phyloP scores from a whole-genome alignment of 208 protist genomes.

The Phytomonas francai region DNA sequence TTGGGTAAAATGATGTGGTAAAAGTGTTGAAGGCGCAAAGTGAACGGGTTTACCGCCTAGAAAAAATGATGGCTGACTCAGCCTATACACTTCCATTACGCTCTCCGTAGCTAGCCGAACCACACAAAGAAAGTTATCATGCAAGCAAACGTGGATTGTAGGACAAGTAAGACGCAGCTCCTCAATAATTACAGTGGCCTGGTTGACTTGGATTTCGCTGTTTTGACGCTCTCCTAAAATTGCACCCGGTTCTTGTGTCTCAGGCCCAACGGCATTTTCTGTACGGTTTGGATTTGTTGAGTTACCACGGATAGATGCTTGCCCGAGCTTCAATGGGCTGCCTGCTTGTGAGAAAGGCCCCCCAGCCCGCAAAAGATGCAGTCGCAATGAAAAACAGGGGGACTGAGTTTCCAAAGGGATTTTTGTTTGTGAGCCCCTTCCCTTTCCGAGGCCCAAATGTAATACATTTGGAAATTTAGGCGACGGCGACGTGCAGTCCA shows the following conservation, averaged over 20 bases:
- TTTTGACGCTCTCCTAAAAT: background rate
- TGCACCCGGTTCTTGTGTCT: background rate
- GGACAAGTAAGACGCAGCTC: conserved; percentile 25
- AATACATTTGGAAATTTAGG: conserved; percentile 30
- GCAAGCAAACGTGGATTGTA: conserved; percentile 30
- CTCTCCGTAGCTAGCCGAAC: conserved; percentile 23
- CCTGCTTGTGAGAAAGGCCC: background rate
- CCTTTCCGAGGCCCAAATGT: conserved; percentile 4
- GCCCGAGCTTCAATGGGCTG: background rate
- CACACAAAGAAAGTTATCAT: conserved; percentile 51
- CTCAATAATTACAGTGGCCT: conserved; percentile 20
- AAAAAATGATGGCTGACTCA: background rate
- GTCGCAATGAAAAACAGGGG: background rate
- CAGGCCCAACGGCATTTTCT: background rate
- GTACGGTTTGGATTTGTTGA: background rate
- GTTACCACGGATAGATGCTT: background rate
- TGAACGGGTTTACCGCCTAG: background rate
- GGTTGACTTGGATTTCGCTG: background rate
- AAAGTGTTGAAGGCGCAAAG: background rate
- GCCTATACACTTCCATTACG: conserved; percentile 11
- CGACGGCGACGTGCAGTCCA: conserved; percentile 53
- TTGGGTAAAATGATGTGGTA: background rate
- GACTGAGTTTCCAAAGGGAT: background rate
- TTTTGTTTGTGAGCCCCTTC: background rate
- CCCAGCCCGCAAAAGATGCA: background rate